Base-by-base conservation (phyloP, 352 stramenopile genomes). In the Pelagophyceae sp. region DNA sequence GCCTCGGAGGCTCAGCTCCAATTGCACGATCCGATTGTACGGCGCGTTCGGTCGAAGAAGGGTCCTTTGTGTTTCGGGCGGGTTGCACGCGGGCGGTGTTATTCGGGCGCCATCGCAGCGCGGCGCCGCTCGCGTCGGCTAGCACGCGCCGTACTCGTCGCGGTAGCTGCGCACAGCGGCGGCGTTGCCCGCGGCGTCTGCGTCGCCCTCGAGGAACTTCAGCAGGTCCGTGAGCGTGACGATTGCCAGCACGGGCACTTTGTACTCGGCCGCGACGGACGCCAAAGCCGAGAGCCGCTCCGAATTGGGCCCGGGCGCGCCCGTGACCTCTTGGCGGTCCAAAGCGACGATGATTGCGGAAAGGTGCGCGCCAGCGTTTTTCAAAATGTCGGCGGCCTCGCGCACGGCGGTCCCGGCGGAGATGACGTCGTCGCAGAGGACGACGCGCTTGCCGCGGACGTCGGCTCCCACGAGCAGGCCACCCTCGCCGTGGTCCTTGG, bases 401-500 rank as follows among this genome's bases (percentile, higher is more conserved):
- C 93, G 89, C 79, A 99, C 98, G 27, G 96, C 96, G 75, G 96
- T 99, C 45, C 96, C 96, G 20, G 95, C 96, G 6, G 95, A 99
- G 80, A 99, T 99, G 29, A 99, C 96, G 87, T 99, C 96, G 84
- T 99, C 96, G 70, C 99, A 92, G 77, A 99, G 93, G 45, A 99
- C 84, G 31, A 99, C 95, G 50, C 92, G 90, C 85, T 98, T 98
- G 71, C 89, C 90, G 27, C 91, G 89, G 86, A 99, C 94, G 69
- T 92, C 88, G 31, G 93, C 92, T 61, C 96, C 96, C 0, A 99
- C 95, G 32, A 99, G 88, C 45, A 91, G 89, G 32, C 96, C 96
- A 38, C 95, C 95, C 84, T 99, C 96, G 61, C 96, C 96, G 85
- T 99, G 96, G 83, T 99, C 95, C 86, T 99, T 99, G 15, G 92